phyloP scores from a whole-genome alignment of 2,329 filamentous ascomycete species.

The Verticillium nubilum region DNA sequence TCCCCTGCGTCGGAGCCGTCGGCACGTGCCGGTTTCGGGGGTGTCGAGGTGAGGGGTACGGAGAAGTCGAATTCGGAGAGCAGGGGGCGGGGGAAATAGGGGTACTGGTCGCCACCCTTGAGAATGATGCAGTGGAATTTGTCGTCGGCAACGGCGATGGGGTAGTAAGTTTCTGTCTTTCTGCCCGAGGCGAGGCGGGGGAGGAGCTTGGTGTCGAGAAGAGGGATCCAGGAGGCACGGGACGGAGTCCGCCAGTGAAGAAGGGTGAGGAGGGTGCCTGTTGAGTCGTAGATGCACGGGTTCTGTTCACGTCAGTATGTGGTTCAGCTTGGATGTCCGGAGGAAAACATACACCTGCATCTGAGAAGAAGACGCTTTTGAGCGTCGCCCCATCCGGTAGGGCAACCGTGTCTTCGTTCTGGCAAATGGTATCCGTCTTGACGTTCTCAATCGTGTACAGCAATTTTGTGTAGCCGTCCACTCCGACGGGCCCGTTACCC shows the following conservation, averaged over 20 bases:
- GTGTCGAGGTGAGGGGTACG: slow-evolving; percentile 64
- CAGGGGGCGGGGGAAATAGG: slow-evolving; percentile 85
- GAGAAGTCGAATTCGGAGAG: slow-evolving; percentile 92
- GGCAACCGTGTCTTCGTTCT: slow-evolving; percentile 88
- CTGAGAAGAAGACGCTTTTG: slow-evolving; percentile 85
- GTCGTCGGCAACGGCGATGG: slow-evolving; percentile 83
- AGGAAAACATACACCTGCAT: slow-evolving; percentile 66
- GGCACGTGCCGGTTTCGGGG: slow-evolving; percentile 25
- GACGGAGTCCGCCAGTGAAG: slow-evolving; percentile 85
- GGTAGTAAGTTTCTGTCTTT: slow-evolving; percentile 90
- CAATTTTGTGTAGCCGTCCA: slow-evolving; percentile 71
- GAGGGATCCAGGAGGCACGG: slow-evolving; percentile 84
- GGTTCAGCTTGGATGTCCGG: neutral
- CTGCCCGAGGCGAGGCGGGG: slow-evolving; percentile 76
- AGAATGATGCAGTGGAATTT: slow-evolving; percentile 99
- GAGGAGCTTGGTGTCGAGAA: slow-evolving; percentile 83
- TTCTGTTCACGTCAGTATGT: slow-evolving; percentile 48
- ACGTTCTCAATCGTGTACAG: slow-evolving; percentile 93
- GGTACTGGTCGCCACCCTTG: slow-evolving; percentile 88
- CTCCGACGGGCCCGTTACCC: slow-evolving; percentile 81
- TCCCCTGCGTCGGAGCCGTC: slow-evolving; percentile 24
- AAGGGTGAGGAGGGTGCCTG: slow-evolving; percentile 80
- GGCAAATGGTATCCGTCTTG: slow-evolving; percentile 87
- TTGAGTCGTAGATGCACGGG: slow-evolving; percentile 92
- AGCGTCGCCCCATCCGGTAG: slow-evolving; percentile 69